Base-by-base conservation (phyloP, 129 eudicot species). In the Artemisia tridentata region DNA sequence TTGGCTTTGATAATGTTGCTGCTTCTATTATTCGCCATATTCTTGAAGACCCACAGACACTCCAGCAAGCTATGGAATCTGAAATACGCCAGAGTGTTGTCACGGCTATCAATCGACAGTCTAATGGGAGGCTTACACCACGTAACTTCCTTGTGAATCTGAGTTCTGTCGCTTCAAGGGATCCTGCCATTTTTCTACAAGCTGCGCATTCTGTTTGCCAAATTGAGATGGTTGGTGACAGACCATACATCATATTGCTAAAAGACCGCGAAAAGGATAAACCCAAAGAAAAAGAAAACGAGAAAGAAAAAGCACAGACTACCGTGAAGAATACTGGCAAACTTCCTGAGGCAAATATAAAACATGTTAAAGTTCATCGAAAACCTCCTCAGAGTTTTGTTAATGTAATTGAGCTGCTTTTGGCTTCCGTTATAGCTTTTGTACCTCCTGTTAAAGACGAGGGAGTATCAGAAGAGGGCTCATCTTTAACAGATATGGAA, bases 31-130 rank as follows among this genome's bases (percentile, higher is more conserved):
- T 93, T 57, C 92, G 96, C 7, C 98, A 93, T 78, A 82, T 93
- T 47, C 97, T 93, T 57, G 98, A 93, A 81, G 99, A 95, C 83
- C 88, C 99, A 10, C 99, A 90, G 72, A 95, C 99, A 27, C 95
- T 95, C 27, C 99, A 95, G 80, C 97, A 84, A 74, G 99, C 99
- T 34, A 95, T 95, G 99, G 99, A 95, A 79, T 75, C 86, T 79
- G 99, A 95, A 80, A 90, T 95, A 67, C 80, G 85, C 34, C 99
- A 88, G 59, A 93, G 84, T 75, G 71, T 93, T 62, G 83, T 80
- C 18, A 81, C 93, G 71, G 91, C 86, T 63, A 72, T 86, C 65
- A 88, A 80, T 69, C 79, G 99, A 61, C 99, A 90, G 68, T 81
- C 96, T 38, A 90, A 78, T 21, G 99, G 99, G 68, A 87, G 99